Percentiles rank a stretch among this genome's conserved stretches.
Conservation (phyloP, 2,329 filamentous ascomycete genomes). For the Dothidotthia symphoricarpi region DNA sequence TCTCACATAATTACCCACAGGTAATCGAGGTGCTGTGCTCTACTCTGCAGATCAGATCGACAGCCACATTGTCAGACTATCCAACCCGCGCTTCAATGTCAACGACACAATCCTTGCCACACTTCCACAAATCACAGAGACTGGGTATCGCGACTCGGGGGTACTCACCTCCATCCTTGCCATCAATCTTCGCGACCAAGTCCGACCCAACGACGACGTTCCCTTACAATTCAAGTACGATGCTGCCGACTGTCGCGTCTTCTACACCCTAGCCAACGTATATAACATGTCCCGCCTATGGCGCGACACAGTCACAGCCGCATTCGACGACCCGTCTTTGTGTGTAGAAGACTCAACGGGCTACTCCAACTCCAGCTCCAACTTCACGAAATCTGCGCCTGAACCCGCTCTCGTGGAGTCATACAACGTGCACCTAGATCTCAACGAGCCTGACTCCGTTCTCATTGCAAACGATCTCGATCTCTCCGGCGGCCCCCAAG, state of each 20-base stretch:
- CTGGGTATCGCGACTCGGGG: neutral
- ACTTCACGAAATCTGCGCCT: neutral
- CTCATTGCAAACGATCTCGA: neutral
- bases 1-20: too few relatives aligned
- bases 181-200: conserved; percentile 37
- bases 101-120: neutral
- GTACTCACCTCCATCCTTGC: conserved; percentile 1
- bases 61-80: neutral
- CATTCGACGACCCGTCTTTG: conserved; percentile 26
- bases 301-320: conserved; percentile 32
- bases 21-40: conserved; percentile 1
- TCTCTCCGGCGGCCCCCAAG: neutral
- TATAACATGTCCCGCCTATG: conserved; percentile 37
- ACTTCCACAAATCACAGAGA: neutral
- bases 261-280: conserved; percentile 31
- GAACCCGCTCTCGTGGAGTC: neutral
- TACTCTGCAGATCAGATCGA: conserved; percentile 1
- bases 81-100: neutral
- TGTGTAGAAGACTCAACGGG: conserved; percentile 31
- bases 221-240: conserved; percentile 37
- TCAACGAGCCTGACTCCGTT: neutral
- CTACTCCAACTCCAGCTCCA: too few relatives aligned
- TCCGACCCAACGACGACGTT: conserved; percentile 25
- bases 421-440: neutral
- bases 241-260: conserved; percentile 39